Base-by-base conservation (phyloP, 1,284 basidiomycete genomes). In the Meira nashicola region DNA sequence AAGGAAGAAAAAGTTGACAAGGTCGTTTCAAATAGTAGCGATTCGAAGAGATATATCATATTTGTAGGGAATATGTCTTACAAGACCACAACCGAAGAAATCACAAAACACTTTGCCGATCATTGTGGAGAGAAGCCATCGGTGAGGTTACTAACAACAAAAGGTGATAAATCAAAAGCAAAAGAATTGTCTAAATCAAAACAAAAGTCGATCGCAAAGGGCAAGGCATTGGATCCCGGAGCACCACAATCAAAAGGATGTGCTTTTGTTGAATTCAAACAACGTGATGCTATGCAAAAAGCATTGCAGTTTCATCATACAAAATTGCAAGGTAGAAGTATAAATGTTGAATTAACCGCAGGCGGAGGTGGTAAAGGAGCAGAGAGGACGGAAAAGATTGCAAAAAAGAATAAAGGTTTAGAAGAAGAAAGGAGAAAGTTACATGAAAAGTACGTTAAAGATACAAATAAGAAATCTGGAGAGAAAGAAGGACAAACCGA, bases 21-120 rank as follows among this genome's bases (percentile, higher is more conserved):
- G 28, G 12, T 25, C 23, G 46, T 12, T 9, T 43, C 17, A 37
- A 25, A 15, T n/a, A 52, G n/a, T 6, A 33, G 8, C 28, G 28
- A 33, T 33, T 33, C 28, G 28, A 33, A 33, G 28, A 14, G 39
- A 15, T 70, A 64, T 55, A 77, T 77, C 57, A 62, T 77, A 38
- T 77, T 77, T 58, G 65, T 77, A 39, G 68, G 76, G 39, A 78
- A 78, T 67, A 78, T 78, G 76, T 63, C 76, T 0, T 78, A 71
- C 62, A 67, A 66, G 37, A 64, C 70, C 19, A 76, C 74, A 10
- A 21, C 66, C 2, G 66, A 67, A 8, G 47, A 66, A 59, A 66
- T 78, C 43, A 62, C 73, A 14, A 66, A 68, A 37, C 76, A 78
- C 44, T 69, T 78, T 33, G 63, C 56, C 7, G 57, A 66, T 17